Conservation (phyloP, 768 basidiomycete genomes). For the Suillus americanus region DNA sequence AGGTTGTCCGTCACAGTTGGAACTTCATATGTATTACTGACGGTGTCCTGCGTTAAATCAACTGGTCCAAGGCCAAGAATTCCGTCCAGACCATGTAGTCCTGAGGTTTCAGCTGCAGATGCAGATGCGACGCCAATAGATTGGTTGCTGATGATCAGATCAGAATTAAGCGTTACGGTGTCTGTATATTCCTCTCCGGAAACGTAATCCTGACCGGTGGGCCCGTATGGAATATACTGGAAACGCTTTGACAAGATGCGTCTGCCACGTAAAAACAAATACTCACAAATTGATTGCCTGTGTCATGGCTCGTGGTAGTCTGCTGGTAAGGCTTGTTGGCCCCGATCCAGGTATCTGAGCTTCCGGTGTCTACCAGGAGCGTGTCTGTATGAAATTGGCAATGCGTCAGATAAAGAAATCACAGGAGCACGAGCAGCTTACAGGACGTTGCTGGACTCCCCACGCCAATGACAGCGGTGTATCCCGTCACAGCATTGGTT, state of each 20-base stretch:
- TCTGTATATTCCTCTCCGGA: too few species aligned
- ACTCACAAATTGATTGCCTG: conserved; percentile 8
- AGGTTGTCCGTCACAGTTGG: too few species aligned
- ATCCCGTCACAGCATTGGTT: conserved; percentile 13
- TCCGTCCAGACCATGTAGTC: neutral
- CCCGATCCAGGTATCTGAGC: conserved; percentile 23
- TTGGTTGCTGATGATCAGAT: too few species aligned
- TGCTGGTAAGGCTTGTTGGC: neutral
- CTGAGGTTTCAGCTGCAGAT: too few species aligned
- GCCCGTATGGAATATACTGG: conserved; percentile 12
- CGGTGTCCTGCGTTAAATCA: conserved; percentile 29
- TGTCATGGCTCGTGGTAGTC: conserved; percentile 1
- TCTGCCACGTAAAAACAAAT: neutral
- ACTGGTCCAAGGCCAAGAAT: conserved; percentile 30
- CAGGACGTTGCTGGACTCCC: conserved; percentile 12
- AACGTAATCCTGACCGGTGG: too few species aligned
- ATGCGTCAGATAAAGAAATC: neutral
- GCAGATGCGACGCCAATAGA: too few species aligned
- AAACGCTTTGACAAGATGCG: neutral
- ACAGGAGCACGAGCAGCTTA: neutral
- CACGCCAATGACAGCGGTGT: conserved; percentile 14
- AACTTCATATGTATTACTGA: too few species aligned
- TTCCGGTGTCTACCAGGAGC: conserved; percentile 19
- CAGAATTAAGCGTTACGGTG: too few species aligned
- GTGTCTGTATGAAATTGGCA: conserved; percentile 10